A percentile compares a stretch with the other conserved stretches of the same genome.
These are phyloP conservation scores for Sicyos baderoa DNA, from an alignment of 306 rosid species.

Conservation along the genomic window DNA sequence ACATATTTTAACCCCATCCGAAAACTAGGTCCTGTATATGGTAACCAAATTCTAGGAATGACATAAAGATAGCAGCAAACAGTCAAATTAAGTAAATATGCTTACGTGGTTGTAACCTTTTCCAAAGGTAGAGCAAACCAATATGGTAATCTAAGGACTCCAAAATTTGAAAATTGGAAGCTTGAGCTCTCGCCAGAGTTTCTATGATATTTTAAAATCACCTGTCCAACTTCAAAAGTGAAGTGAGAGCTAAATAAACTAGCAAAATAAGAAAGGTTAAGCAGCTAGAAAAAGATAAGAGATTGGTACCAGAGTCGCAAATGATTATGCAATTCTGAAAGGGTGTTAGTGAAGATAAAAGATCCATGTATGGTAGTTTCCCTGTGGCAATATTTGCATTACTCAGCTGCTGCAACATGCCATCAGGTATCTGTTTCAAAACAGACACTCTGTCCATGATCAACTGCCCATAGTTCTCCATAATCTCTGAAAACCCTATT, in stretches of 20 bases:
- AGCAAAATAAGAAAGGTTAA: slow-evolving; percentile 16
- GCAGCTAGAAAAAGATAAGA: slow-evolving; percentile 15
- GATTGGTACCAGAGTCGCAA: slow-evolving; percentile 55
- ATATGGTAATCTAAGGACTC: slow-evolving; percentile 76
- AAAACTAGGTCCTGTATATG: background rate
- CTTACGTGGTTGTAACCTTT: slow-evolving; percentile 50
- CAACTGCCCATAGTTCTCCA: slow-evolving; percentile 46
- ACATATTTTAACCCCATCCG: background rate
- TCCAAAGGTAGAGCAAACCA: slow-evolving; percentile 61
- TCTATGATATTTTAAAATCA: slow-evolving; percentile 51
- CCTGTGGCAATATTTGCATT: slow-evolving; percentile 28
- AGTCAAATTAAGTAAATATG: slow-evolving; percentile 20
- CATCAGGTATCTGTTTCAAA: slow-evolving; percentile 45
- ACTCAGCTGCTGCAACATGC: slow-evolving; percentile 41
- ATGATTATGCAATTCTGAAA: slow-evolving; percentile 51
- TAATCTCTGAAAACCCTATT: slow-evolving; percentile 48
- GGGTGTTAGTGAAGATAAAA: slow-evolving; percentile 53
- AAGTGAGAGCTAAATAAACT: slow-evolving; percentile 23
- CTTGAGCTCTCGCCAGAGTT: slow-evolving; percentile 43
- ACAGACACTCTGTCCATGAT: slow-evolving; percentile 43
- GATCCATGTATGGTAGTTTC: slow-evolving; percentile 45
- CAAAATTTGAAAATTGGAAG: slow-evolving; percentile 62
- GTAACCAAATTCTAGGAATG: background rate
- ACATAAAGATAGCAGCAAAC: slow-evolving; percentile 16
- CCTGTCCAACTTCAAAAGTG: slow-evolving; percentile 62